phyloP scores from a whole-genome alignment of 306 rosid species.

The Vicia sativa region DNA sequence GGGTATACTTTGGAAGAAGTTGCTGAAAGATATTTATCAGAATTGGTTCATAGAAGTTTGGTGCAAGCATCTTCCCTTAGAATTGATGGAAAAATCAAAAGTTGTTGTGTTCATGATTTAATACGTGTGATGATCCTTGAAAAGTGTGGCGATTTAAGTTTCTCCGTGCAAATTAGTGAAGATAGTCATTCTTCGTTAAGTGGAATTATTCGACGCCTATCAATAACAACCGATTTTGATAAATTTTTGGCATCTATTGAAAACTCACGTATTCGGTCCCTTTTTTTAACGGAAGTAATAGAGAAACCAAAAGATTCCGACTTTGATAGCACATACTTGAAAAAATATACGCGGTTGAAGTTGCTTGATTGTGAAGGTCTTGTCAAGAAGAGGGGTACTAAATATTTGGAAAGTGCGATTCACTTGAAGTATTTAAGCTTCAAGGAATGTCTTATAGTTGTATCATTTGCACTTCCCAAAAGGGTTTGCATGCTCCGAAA shows the following conservation, averaged over 20 bases:
- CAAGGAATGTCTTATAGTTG: rapidly evolving
- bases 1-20: conserved; percentile 12
- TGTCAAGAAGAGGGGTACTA: too few relatives aligned
- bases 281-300: too few relatives aligned
- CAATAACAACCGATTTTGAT: too few relatives aligned
- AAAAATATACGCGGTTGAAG: too few relatives aligned
- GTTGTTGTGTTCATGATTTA: conserved; percentile 4
- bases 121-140: not conserved
- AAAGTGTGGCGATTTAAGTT: not conserved
- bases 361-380: too few relatives aligned
- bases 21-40: conserved; percentile 29
- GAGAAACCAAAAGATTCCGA: too few relatives aligned
- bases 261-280: too few relatives aligned
- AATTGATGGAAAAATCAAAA: not conserved
- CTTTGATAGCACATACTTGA: too few relatives aligned
- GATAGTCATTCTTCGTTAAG: not conserved
- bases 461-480: not conserved
- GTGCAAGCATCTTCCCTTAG: conserved; percentile 10
- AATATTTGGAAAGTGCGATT: not conserved
- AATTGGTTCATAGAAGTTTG: conserved; percentile 23
- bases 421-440: conserved; percentile 22
- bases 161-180: not conserved
- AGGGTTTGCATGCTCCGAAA: conserved; percentile 2
- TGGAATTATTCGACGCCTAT: conserved; percentile 3
- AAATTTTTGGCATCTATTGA: too few relatives aligned